phyloP scores from a whole-genome alignment of 768 basidiomycete species.

The Boletus eberwhitei region DNA sequence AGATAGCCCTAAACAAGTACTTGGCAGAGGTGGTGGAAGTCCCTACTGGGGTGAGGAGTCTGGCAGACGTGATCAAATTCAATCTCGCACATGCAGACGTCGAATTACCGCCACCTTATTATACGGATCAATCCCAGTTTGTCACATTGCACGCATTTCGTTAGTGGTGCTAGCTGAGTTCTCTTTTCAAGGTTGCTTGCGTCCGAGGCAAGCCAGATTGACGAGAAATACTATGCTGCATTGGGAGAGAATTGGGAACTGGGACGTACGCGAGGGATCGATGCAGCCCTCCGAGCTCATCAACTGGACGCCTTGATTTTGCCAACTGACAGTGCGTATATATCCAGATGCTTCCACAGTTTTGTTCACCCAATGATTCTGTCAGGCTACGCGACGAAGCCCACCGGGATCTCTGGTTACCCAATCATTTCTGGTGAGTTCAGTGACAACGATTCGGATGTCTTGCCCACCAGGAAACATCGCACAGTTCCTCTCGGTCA shows the following conservation, averaged over 20 bases:
- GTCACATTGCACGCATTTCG: conserved; percentile 2
- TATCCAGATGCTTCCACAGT: neutral
- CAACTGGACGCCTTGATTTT: conserved; percentile 52
- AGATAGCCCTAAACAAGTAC: conserved; percentile 46
- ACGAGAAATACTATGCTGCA: conserved; percentile 42
- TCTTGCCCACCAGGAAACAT: conserved; percentile 3
- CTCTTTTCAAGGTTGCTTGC: conserved; percentile 15
- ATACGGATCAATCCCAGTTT: conserved; percentile 36
- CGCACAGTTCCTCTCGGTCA: conserved; percentile 55
- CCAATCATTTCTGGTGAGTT: conserved; percentile 59
- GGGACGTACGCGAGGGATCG: conserved; percentile 52
- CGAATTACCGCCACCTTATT: conserved; percentile 40
- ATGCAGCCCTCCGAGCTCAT: conserved; percentile 44
- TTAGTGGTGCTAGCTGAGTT: conserved; percentile 8
- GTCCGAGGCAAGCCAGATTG: conserved; percentile 29
- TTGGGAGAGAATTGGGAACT: conserved; percentile 47
- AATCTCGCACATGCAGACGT: conserved; percentile 49
- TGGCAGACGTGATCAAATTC: conserved; percentile 59
- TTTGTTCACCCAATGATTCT: neutral
- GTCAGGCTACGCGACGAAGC: conserved; percentile 28
- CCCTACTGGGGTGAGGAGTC: conserved; percentile 55
- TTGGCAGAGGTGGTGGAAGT: conserved; percentile 45
- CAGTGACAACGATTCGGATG: neutral
- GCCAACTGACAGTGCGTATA: conserved; percentile 37
- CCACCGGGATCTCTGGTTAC: conserved; percentile 58